Percentiles rank a stretch among this genome's conserved stretches.
Conservation (phyloP, 2,329 filamentous ascomycete genomes). For the Paraphaeosphaeria minitans region DNA sequence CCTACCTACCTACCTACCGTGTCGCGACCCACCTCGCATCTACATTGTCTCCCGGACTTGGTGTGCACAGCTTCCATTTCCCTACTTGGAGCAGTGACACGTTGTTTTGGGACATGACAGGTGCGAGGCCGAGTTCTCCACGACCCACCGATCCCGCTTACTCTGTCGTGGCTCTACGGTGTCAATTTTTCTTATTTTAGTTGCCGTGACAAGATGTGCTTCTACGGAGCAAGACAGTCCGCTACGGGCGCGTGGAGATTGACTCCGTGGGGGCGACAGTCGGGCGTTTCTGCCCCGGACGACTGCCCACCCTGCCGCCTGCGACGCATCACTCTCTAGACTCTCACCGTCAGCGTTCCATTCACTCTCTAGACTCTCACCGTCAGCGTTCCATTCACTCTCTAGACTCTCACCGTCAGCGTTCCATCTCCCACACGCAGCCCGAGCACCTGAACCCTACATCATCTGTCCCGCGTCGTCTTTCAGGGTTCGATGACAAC, state of each 20-base stretch:
- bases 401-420: neutral
- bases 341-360: neutral
- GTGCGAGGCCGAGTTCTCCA: too few relatives aligned
- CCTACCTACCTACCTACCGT: too few relatives aligned
- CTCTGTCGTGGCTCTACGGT: too few relatives aligned
- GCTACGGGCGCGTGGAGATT: slow-evolving; percentile 7
- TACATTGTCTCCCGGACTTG: too few relatives aligned
- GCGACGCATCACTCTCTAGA: neutral
- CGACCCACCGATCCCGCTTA: too few relatives aligned
- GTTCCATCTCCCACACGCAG: neutral
- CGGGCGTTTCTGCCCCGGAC: neutral
- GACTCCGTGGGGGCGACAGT: neutral
- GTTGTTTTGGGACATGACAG: neutral
- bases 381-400: neutral
- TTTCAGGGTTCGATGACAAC: neutral
- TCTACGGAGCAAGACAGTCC: neutral
- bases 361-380: neutral
- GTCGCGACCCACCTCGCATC: too few relatives aligned
- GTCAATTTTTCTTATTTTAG: too few relatives aligned
- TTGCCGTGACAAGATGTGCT: too few relatives aligned
- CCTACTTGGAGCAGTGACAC: neutral
- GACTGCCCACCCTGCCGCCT: neutral
- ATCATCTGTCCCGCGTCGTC: too few relatives aligned
- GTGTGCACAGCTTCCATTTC: neutral
- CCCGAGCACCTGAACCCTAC: neutral